Base-by-base conservation (phyloP, 2,329 filamentous ascomycete species). In the Ophiocordyceps camponoti-rufipedis region DNA sequence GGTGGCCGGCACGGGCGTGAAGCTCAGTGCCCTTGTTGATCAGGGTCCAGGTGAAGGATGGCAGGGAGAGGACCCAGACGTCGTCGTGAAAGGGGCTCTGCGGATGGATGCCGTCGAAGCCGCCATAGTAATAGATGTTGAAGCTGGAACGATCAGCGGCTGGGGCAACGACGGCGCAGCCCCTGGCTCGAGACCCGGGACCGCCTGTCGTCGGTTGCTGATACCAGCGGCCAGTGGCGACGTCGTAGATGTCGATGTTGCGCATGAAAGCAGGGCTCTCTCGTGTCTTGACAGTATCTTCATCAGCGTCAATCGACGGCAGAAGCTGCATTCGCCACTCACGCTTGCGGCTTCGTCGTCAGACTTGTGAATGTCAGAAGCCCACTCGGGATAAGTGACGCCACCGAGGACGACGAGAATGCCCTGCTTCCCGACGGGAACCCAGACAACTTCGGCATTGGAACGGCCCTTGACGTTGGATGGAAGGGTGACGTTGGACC, bases 41-140 rank as follows among this genome's bases (percentile, higher is more conserved):
- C 52, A 65, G 64, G 45, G 81, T 81, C 85, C 85, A 91, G 5
- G 75, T 84, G 57, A 93, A 93, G 0, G 80, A 80, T 0, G 85
- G 85, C 6, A 93, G 64, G 0, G 83, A 85, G 12, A 91, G 66
- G 19, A 87, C 80, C 83, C 83, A 91, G 58, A 89, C 81, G 42
- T 85, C 82, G 48, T 86, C 77, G 45, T 59, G 68, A 50, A 68
- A 74, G 14, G 58, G 48, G 0, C 61, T 48, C 0, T 41, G 44
- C 0, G 48, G 28, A 46, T 70, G 47, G 6, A 78, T 51, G 0
- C 74, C 76, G 47, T 76, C 63, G 55, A 82, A 88, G 0, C 85
- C 85, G 14, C 83, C 85, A 53, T 86, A 91, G 63, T 85, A 85
- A 65, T 89, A 88, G 44, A 93, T 79, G 56, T 88, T 87, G 60